Conservation (phyloP, 495 filamentous ascomycete genomes). For the Tuber brumale region DNA sequence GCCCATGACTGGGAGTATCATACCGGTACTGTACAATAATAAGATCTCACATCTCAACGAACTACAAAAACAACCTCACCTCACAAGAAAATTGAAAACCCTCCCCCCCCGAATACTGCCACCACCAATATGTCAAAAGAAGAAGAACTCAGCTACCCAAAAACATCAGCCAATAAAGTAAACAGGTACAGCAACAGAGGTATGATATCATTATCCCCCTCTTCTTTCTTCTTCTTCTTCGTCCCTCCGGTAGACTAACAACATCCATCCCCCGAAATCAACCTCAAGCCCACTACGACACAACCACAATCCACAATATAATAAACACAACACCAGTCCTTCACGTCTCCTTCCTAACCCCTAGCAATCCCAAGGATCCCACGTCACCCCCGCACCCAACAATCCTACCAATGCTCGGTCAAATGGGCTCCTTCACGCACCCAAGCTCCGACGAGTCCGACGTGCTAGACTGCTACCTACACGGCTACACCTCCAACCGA, state of each 20-base stretch:
- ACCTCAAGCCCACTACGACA: constrained; percentile 63
- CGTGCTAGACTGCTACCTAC: constrained; percentile 72
- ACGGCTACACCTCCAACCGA: constrained; percentile 78
- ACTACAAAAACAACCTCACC: background rate
- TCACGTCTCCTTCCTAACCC: constrained; percentile 72
- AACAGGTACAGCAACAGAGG: constrained; percentile 65
- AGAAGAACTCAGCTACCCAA: constrained; percentile 59
- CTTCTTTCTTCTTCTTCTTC: too few species aligned
- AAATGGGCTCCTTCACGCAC: constrained; percentile 63
- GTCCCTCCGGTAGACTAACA: background rate
- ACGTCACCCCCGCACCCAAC: constrained; percentile 60
- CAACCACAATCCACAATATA: constrained; percentile 68
- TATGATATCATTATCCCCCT: too few species aligned
- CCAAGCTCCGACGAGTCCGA: constrained; percentile 59
- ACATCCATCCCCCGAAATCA: constrained; percentile 6
- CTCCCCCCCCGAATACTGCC: too few species aligned
- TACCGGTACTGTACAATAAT: too few species aligned
- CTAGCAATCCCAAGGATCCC: constrained; percentile 43
- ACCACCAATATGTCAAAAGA: constrained; percentile 46
- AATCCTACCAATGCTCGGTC: constrained; percentile 82
- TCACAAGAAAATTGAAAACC: too few species aligned
- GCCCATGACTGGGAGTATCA: background rate
- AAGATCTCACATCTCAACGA: background rate
- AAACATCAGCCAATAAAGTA: constrained; percentile 60
- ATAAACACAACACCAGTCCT: constrained; percentile 70